Evolutionary conservation across 2,329 filamentous ascomycete genomes (phyloP), one percentile per base, ranked within the genome.

Genomic region (Neonectria magnoliae): DNA sequence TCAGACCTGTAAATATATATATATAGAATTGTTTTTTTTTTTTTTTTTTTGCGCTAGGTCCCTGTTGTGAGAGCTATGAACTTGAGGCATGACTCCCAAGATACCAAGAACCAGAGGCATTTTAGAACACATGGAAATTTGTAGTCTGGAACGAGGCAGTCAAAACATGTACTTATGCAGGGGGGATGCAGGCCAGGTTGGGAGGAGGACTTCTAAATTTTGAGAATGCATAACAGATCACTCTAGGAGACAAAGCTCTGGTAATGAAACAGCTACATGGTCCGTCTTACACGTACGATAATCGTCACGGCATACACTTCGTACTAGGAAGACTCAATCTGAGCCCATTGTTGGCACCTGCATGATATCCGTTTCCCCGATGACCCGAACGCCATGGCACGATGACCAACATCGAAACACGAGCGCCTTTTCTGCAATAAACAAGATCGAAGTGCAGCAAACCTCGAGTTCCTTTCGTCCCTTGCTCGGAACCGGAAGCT

Each of bases 311-410:
- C 47, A 31, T 50, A 14, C 13, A 13, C 36, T 38, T n/a, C 25
- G 25, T 31, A 31, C 13, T 33, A 29, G 41, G 18, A n/a, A 31
- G 25, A 50, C 27, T 33, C 11, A 13, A 13, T 22, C 47, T 59
- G 48, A 59, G 47, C 36, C 48, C 47, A 59, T 59, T 44, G 13
- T 59, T 51, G 25, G 45, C 47, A 51, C 56, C 33, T 58, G 56
- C 45, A 44, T 50, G 31, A 11, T 36, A 31, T 53, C 48, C 57
- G 57, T 60, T 60, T 18, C 57, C 27, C 57, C 57, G 57, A 60
- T 27, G 18, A 44, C 14, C 50, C 55, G 36, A 41, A 44, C 20
- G 31, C 27, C 16, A 38, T 31, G n/a, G 42, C 27, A n/a, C 18
- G 48, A n/a, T 53, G 36, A 6, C 10, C 36, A 47, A 6, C 25